Conservation (phyloP, 305 asterid species). For the Caryopteris hybrid region DNA sequence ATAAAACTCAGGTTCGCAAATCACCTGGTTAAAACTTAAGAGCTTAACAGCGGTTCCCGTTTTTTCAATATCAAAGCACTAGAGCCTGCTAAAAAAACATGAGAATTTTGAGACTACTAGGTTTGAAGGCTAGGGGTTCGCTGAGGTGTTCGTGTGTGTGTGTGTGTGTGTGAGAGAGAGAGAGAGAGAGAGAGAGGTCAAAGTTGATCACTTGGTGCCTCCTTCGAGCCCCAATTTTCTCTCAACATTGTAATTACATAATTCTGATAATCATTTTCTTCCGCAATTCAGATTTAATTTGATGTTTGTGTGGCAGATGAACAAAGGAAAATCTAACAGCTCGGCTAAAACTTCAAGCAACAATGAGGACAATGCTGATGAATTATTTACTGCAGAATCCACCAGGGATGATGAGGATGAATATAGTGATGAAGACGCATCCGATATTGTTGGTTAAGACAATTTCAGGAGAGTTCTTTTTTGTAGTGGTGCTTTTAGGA, state of each 20-base stretch:
- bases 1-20: background rate
- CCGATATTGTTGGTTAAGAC: slow-evolving; percentile 16
- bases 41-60: background rate
- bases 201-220: background rate
- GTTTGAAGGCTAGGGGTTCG: background rate
- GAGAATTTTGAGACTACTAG: background rate
- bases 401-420: slow-evolving; percentile 34
- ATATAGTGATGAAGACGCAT: slow-evolving; percentile 22
- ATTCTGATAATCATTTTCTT: slow-evolving; percentile 2
- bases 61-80: background rate
- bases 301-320: slow-evolving; percentile 51
- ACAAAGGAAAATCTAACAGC: slow-evolving; percentile 54
- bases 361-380: slow-evolving; percentile 49
- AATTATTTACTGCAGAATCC: slow-evolving; percentile 35
- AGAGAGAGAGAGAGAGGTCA: background rate
- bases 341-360: slow-evolving; percentile 28
- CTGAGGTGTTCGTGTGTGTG: background rate
- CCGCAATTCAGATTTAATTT: slow-evolving; percentile 3
- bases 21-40: background rate
- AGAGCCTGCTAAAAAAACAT: background rate
- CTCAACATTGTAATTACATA: background rate
- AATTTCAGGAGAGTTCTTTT: background rate
- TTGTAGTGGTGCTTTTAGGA: background rate
- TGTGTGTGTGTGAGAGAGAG: background rate
- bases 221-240: background rate